Evolutionary conservation across 2,329 filamentous ascomycete species (phyloP).

Genomic region (Alternaria gansuensis): DNA sequence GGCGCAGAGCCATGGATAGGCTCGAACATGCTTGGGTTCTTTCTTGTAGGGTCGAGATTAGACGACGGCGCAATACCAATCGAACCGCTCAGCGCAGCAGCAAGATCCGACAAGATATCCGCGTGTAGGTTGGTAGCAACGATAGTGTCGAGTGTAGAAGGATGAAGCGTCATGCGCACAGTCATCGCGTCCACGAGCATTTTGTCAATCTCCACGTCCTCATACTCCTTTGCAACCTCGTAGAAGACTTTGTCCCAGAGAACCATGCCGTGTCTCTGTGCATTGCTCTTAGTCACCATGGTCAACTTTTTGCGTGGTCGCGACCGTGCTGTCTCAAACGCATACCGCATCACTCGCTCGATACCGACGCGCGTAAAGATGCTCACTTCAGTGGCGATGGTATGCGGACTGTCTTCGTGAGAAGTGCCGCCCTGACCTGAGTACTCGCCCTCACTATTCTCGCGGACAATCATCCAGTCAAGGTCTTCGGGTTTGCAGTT

Average conservation of each 20-base stretch:
- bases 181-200: slow-evolving; percentile 63
- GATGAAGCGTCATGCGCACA: slow-evolving; percentile 59
- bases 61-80: slow-evolving; percentile 74
- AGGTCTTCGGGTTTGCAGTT: slow-evolving; percentile 51
- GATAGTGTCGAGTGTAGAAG: slow-evolving; percentile 58
- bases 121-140: slow-evolving; percentile 62
- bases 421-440: slow-evolving; percentile 58
- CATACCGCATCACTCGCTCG: slow-evolving; percentile 60
- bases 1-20: slow-evolving; percentile 71
- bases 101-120: slow-evolving; percentile 73
- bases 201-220: slow-evolving; percentile 58
- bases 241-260: slow-evolving; percentile 60
- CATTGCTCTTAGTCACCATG: slow-evolving; percentile 62
- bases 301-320: slow-evolving; percentile 58
- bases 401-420: slow-evolving; percentile 53
- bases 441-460: slow-evolving; percentile 61
- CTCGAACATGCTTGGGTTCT: slow-evolving; percentile 69
- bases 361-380: slow-evolving; percentile 59
- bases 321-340: slow-evolving; percentile 57
- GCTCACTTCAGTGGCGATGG: slow-evolving; percentile 58
- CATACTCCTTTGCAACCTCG: slow-evolving; percentile 58
- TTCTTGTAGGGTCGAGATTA: slow-evolving; percentile 69
- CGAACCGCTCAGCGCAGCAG: slow-evolving; percentile 70
- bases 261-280: slow-evolving; percentile 61
- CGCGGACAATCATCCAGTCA: slow-evolving; percentile 60